Conservation (phyloP, 306 rosid genomes). For the Urtica urens region DNA sequence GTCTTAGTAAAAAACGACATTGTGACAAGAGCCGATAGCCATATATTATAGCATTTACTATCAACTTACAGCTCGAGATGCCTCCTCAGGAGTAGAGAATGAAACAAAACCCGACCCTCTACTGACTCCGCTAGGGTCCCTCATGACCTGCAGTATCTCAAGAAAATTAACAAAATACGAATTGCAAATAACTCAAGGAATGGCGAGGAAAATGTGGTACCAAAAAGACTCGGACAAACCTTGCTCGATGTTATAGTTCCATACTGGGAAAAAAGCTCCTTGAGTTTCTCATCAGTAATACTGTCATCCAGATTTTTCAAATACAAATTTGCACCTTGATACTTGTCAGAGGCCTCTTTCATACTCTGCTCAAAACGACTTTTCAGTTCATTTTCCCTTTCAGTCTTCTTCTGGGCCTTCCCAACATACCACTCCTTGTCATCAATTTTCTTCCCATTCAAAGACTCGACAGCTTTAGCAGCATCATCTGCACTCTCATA, state of each 20-base stretch:
- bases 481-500: conserved; percentile 81
- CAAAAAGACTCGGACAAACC: conserved; percentile 28
- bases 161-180: conserved; percentile 13
- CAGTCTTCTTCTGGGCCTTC: conserved; percentile 88
- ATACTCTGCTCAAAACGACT: conserved; percentile 57
- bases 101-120: conserved; percentile 97
- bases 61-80: conserved; percentile 78
- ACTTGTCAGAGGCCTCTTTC: conserved; percentile 82
- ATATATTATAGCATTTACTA: not conserved
- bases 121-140: conserved; percentile 80
- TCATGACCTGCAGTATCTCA: conserved; percentile 53
- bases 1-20: too few relatives aligned
- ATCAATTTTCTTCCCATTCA: conserved; percentile 62
- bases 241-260: conserved; percentile 80
- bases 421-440: conserved; percentile 88
- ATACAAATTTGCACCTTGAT: conserved; percentile 79
- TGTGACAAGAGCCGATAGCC: not conserved
- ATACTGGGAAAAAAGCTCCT: conserved; percentile 58
- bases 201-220: not conserved
- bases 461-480: conserved; percentile 62
- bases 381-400: conserved; percentile 69
- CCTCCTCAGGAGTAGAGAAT: conserved; percentile 89
- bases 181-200: not conserved
- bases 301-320: conserved; percentile 75
- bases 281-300: conserved; percentile 56